These are phyloP conservation scores for Gaeumannomyces tritici DNA, from an alignment of 2,329 filamentous ascomycete genomes.

Conservation along the genomic window DNA sequence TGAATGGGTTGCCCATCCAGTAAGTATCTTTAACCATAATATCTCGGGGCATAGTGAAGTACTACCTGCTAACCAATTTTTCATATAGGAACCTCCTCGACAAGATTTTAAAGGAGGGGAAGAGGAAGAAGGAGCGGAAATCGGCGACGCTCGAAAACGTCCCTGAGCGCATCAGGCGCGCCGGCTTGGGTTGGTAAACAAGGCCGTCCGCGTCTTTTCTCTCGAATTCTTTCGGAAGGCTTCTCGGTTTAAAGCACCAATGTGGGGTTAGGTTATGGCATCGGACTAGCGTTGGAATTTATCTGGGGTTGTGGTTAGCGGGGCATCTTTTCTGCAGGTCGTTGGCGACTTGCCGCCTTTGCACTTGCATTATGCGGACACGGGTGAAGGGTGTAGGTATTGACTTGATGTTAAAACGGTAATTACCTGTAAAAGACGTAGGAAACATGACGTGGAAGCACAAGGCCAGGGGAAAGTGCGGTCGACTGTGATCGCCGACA, in stretches of 20 bases:
- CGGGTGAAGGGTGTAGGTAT: too few species aligned
- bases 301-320: too few species aligned
- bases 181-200: not conserved
- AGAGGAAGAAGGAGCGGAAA: not conserved
- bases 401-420: too few species aligned
- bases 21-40: not conserved
- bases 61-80: not conserved
- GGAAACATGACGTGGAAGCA: too few species aligned
- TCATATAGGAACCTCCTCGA: not conserved
- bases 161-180: not conserved
- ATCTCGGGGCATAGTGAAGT: too few species aligned
- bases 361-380: too few species aligned
- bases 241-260: too few species aligned
- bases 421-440: too few species aligned
- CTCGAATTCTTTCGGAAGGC: too few species aligned
- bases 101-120: constrained; percentile 2
- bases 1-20: constrained; percentile 1
- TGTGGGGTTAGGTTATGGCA: not conserved
- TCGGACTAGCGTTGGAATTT: not conserved
- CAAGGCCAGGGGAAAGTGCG: not conserved
- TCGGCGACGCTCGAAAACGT: not conserved
- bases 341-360: not conserved
- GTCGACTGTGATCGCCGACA: not conserved
- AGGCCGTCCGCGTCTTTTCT: too few species aligned
- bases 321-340: too few species aligned